phyloP scores from a whole-genome alignment of 2,329 filamentous ascomycete genomes.

The Aspergillus aculeatus region DNA sequence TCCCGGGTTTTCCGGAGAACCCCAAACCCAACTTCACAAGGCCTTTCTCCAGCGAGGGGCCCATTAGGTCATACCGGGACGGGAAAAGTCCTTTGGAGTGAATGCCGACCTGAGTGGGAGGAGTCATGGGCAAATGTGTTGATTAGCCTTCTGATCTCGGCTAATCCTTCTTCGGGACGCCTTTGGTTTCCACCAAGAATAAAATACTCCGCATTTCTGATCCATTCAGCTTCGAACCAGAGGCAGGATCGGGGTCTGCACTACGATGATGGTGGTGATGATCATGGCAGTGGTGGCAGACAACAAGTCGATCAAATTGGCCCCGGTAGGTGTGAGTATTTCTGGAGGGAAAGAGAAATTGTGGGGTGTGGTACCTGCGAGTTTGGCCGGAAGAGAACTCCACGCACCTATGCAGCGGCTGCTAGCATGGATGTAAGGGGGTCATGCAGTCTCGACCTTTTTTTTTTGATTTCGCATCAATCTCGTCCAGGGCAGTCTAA shows the following conservation, averaged over 20 bases:
- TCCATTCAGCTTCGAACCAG: neutral
- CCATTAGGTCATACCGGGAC: conserved; percentile 1
- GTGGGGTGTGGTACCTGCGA: neutral
- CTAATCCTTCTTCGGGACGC: neutral
- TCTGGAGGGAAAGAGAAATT: neutral
- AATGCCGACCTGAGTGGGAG: conserved; percentile 2
- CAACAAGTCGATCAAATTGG: neutral
- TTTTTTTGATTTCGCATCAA: neutral
- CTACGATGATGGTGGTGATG: neutral
- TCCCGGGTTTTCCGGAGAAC: neutral
- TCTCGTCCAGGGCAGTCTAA: neutral
- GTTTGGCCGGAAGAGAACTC: neutral
- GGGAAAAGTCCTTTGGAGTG: conserved; percentile 18
- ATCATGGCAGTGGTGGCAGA: neutral
- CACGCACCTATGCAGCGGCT: neutral
- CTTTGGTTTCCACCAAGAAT: neutral
- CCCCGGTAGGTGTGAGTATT: neutral
- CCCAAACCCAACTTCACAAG: neutral
- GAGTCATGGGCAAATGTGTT: neutral
- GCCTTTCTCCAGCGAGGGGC: conserved; percentile 1
- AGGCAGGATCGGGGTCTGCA: neutral
- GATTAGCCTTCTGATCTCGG: conserved; percentile 7
- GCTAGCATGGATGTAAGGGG: neutral
- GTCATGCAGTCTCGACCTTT: neutral
- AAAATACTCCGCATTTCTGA: neutral